Evolutionary conservation across 1,284 basidiomycete genomes (phyloP).

Genomic region (Sanghuangporus baumii): DNA sequence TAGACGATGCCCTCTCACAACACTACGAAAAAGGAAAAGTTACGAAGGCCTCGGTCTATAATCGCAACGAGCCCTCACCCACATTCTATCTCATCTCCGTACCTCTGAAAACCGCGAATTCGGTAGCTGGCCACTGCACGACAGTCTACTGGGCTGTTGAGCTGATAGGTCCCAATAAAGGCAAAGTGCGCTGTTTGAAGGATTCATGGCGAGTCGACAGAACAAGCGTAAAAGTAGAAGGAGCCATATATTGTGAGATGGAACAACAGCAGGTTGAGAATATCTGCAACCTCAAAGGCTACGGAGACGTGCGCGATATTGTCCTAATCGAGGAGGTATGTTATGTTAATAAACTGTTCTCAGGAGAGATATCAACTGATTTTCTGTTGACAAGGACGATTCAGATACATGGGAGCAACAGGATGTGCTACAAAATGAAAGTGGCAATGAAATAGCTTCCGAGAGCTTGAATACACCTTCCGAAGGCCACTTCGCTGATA

Average conservation of each 20-base stretch:
- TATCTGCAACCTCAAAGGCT: background rate
- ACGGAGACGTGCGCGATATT: background rate
- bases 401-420: too few species aligned
- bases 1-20: background rate
- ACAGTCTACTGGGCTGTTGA: background rate
- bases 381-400: background rate
- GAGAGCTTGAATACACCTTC: too few species aligned
- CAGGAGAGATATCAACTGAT: background rate
- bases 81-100: background rate
- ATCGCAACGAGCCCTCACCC: background rate
- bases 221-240: conserved; percentile 15
- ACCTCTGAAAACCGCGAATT: background rate
- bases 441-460: too few species aligned
- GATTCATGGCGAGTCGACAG: conserved; percentile 22
- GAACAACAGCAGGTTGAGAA: background rate
- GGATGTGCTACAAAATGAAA: background rate
- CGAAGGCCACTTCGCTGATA: too few species aligned
- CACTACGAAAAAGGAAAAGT: background rate
- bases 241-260: conserved; percentile 12
- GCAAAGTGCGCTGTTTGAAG: conserved; percentile 21
- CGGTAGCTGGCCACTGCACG: background rate
- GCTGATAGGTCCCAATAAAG: background rate
- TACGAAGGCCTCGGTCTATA: background rate
- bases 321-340: too few species aligned
- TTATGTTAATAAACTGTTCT: too few species aligned